Percentiles rank a stretch among this genome's conserved stretches.
Evolutionary conservation across 441 rosid genomes (phyloP).

Genomic region (Pelargonium myrrhifolium): DNA sequence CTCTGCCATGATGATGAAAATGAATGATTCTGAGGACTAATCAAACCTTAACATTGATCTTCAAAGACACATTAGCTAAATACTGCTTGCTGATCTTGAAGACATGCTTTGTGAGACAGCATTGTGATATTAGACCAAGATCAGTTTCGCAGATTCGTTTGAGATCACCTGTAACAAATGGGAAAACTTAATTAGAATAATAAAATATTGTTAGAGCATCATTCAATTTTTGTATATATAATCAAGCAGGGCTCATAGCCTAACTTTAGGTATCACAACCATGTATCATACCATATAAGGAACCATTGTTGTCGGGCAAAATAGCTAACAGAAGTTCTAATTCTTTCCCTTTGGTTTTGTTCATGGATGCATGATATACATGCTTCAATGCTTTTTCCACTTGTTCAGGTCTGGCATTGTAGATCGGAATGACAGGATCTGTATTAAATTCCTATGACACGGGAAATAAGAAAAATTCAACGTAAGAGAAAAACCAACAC

Average conservation of each 20-base stretch:
- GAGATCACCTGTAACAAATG: conserved; percentile 51
- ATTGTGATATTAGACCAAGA: conserved; percentile 77
- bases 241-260: no score
- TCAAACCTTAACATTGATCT: conserved; percentile 81
- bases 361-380: conserved; percentile 66
- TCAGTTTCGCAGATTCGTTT: conserved; percentile 94
- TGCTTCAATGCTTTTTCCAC: conserved; percentile 93
- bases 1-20: neutral
- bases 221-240: neutral
- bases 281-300: conserved; percentile 61
- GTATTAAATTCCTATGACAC: conserved; percentile 64
- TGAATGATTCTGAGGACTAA: neutral
- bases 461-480: conserved; percentile 8
- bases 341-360: conserved; percentile 89
- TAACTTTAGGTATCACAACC: neutral
- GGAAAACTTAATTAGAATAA: conserved; percentile 1
- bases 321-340: conserved; percentile 85
- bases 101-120: conserved; percentile 80
- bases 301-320: conserved; percentile 89
- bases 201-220: neutral
- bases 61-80: conserved; percentile 76
- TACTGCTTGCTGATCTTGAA: conserved; percentile 88
- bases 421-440: conserved; percentile 80
- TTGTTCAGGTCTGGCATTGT: conserved; percentile 82
- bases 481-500: neutral